phyloP scores from a whole-genome alignment of 2,329 filamentous ascomycete species.

The Capronia coronata region DNA sequence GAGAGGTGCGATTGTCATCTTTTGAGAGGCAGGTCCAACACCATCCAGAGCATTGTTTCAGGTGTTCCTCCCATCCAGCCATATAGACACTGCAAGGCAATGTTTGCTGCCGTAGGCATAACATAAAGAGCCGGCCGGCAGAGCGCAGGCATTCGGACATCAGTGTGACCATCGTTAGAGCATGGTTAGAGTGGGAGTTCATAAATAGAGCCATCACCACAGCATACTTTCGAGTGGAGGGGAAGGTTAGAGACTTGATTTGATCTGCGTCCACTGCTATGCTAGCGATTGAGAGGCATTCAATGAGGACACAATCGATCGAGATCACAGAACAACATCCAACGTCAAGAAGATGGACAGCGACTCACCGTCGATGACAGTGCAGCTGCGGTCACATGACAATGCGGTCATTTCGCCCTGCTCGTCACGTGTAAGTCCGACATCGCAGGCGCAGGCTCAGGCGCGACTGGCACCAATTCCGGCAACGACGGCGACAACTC shows the following conservation, averaged over 20 bases:
- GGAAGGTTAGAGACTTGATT: too few species aligned
- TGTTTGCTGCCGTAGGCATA: conserved; percentile 3
- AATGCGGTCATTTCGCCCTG: not conserved
- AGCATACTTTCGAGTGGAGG: too few species aligned
- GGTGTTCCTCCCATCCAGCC: not conserved
- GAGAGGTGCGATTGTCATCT: too few species aligned
- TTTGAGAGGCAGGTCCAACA: too few species aligned
- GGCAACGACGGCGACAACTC: too few species aligned
- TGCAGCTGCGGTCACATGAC: not conserved
- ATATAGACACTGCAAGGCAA: not conserved
- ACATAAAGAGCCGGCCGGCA: not conserved
- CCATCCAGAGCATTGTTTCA: not conserved
- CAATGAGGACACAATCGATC: too few species aligned
- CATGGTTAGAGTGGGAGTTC: not conserved
- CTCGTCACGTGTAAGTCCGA: not conserved
- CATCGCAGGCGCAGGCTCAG: not conserved
- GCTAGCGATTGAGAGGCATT: too few species aligned
- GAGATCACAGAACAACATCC: too few species aligned
- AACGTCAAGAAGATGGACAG: too few species aligned
- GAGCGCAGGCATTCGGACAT: not conserved
- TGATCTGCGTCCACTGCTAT: too few species aligned
- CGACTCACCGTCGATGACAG: not conserved
- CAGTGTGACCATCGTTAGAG: not conserved
- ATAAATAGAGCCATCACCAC: not conserved
- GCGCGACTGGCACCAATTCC: not conserved